Evolutionary conservation across 2,329 filamentous ascomycete genomes (phyloP).

Genomic region (Mollisiaceae sp.): DNA sequence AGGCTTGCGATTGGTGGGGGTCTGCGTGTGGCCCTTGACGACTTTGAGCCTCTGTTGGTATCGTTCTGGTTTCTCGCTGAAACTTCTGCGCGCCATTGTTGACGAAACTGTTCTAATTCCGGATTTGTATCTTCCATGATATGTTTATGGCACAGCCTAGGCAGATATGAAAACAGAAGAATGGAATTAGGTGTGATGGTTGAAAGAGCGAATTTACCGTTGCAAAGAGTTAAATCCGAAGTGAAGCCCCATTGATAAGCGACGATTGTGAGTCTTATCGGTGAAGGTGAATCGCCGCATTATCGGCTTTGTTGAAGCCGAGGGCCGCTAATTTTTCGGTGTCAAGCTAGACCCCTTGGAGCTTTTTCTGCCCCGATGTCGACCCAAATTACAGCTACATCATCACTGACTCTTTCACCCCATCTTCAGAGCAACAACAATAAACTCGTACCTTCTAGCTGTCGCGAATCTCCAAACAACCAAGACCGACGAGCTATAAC

Average conservation of each 20-base stretch:
- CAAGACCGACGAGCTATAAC: background rate
- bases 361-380: constrained; percentile 20
- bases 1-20: constrained; percentile 29
- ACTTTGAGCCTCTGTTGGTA: constrained; percentile 27
- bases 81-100: constrained; percentile 80
- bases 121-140: constrained; percentile 55
- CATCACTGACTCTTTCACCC: constrained; percentile 28
- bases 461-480: background rate
- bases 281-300: constrained; percentile 19
- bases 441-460: constrained; percentile 3
- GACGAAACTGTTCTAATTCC: constrained; percentile 85
- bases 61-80: constrained; percentile 36
- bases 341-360: constrained; percentile 10
- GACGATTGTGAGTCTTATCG: constrained; percentile 20
- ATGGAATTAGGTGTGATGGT: background rate
- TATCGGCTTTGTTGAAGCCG: constrained; percentile 13
- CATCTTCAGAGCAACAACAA: constrained; percentile 2
- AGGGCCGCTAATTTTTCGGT: constrained; percentile 15
- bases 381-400: constrained; percentile 25
- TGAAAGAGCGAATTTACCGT: constrained; percentile 14
- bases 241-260: background rate
- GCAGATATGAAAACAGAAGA: background rate
- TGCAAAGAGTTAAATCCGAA: constrained; percentile 20
- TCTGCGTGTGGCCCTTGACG: constrained; percentile 30
- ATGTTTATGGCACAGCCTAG: constrained; percentile 23